Conservation (phyloP, 2,329 filamentous ascomycete species). For the Penicillium decumbens region DNA sequence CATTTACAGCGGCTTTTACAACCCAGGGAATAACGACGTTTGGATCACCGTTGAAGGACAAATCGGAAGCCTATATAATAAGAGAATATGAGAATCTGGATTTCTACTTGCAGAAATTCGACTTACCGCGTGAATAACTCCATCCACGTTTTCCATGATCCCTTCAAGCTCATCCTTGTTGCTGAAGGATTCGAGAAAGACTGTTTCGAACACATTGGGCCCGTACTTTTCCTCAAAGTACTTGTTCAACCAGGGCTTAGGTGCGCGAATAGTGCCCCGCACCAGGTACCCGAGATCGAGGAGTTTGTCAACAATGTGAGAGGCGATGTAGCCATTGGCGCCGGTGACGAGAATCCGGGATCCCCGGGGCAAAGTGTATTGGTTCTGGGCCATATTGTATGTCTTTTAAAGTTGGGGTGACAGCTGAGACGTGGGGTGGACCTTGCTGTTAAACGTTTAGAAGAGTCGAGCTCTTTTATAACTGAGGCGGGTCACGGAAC, state of each 20-base stretch:
- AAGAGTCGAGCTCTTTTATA: background rate
- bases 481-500: too few species aligned
- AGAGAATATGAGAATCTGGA: background rate
- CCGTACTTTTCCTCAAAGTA: slow-evolving; percentile 30
- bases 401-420: background rate
- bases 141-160: slow-evolving; percentile 37
- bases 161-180: slow-evolving; percentile 38
- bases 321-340: slow-evolving; percentile 45
- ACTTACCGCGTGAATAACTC: slow-evolving; percentile 20
- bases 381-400: background rate
- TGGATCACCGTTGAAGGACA: slow-evolving; percentile 38
- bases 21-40: slow-evolving; percentile 43
- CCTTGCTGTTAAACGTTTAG: too few species aligned
- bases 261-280: slow-evolving; percentile 44
- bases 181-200: slow-evolving; percentile 39
- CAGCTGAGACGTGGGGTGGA: too few species aligned
- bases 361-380: slow-evolving; percentile 9
- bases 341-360: slow-evolving; percentile 46
- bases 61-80: slow-evolving; percentile 11
- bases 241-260: slow-evolving; percentile 35
- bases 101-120: too few species aligned
- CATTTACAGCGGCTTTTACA: slow-evolving; percentile 34
- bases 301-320: slow-evolving; percentile 42
- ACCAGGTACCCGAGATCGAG: slow-evolving; percentile 43
- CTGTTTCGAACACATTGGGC: slow-evolving; percentile 34